These are phyloP conservation scores for Exophiala viscosa DNA, from an alignment of 2,329 filamentous ascomycete species.

Conservation along the genomic window DNA sequence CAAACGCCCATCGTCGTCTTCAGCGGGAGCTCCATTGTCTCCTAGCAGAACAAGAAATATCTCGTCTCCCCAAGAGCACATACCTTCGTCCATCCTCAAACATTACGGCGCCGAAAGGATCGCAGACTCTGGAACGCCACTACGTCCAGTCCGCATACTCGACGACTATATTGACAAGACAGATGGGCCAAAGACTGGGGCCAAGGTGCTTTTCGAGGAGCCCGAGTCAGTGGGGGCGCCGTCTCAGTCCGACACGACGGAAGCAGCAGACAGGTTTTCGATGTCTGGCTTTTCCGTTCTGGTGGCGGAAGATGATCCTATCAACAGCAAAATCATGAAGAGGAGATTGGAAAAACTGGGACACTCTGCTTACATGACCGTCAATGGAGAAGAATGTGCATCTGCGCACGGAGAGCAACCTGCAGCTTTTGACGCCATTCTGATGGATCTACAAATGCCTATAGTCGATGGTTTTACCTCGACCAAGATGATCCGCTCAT, in stretches of 20 bases:
- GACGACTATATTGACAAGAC: constrained; percentile 22
- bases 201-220: constrained; percentile 15
- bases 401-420: constrained; percentile 63
- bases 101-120: constrained; percentile 31
- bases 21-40: neutral
- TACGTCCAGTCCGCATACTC: constrained; percentile 33
- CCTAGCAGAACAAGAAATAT: constrained; percentile 10
- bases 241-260: constrained; percentile 12
- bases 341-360: constrained; percentile 75
- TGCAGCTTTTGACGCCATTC: constrained; percentile 66
- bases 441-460: constrained; percentile 97
- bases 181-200: constrained; percentile 1
- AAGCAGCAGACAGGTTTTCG: neutral
- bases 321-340: constrained; percentile 76
- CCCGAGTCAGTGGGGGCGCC: constrained; percentile 9
- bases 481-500: constrained; percentile 76
- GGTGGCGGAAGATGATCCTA: constrained; percentile 82
- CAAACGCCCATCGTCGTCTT: neutral
- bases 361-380: constrained; percentile 66
- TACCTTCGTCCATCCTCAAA: constrained; percentile 22
- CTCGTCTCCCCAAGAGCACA: constrained; percentile 17
- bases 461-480: constrained; percentile 81
- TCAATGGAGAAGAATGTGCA: constrained; percentile 83
- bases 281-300: constrained; percentile 57
- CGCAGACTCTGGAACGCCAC: constrained; percentile 35